Conservation (phyloP, 805 yeast species). For the Candida palmyrensis region DNA sequence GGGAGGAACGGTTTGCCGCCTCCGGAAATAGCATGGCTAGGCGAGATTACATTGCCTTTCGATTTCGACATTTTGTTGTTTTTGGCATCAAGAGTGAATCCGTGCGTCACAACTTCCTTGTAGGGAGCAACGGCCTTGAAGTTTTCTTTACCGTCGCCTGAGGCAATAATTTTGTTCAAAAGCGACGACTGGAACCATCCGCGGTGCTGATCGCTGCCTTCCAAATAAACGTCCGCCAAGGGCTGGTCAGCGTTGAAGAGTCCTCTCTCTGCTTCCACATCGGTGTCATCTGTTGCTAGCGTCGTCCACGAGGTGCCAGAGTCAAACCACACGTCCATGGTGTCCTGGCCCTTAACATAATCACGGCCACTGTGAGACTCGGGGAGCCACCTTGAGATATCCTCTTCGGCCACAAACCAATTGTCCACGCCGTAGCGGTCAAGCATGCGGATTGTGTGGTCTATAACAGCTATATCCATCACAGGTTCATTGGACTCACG, state of each 20-base stretch:
- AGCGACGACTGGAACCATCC: constrained; percentile 98
- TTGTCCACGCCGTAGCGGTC: constrained; percentile 60
- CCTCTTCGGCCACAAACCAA: constrained; percentile 65
- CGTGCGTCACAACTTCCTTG: constrained; percentile 79
- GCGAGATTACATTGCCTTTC: constrained; percentile 74
- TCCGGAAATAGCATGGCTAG: constrained; percentile 64
- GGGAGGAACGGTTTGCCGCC: constrained; percentile 42
- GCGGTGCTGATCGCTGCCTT: constrained; percentile 97
- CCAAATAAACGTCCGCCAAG: constrained; percentile 76
- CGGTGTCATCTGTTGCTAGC: constrained; percentile 32
- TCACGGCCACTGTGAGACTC: constrained; percentile 29
- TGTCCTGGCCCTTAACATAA: constrained; percentile 70
- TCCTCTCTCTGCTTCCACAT: constrained; percentile 25
- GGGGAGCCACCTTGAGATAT: constrained; percentile 73
- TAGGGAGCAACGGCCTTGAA: constrained; percentile 52
- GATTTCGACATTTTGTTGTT: constrained; percentile 94
- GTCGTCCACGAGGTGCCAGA: constrained; percentile 90
- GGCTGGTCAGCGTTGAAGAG: constrained; percentile 26
- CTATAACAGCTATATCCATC: constrained; percentile 51
- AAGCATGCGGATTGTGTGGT: constrained; percentile 53
- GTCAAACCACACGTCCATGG: constrained; percentile 99
- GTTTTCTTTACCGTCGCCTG: constrained; percentile 36
- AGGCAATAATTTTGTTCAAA: constrained; percentile 60
- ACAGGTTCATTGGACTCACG: constrained; percentile 59
- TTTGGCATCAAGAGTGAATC: constrained; percentile 82